Conservation (phyloP, 2,329 filamentous ascomycete species). For the Pleochaeta shiraiana region DNA sequence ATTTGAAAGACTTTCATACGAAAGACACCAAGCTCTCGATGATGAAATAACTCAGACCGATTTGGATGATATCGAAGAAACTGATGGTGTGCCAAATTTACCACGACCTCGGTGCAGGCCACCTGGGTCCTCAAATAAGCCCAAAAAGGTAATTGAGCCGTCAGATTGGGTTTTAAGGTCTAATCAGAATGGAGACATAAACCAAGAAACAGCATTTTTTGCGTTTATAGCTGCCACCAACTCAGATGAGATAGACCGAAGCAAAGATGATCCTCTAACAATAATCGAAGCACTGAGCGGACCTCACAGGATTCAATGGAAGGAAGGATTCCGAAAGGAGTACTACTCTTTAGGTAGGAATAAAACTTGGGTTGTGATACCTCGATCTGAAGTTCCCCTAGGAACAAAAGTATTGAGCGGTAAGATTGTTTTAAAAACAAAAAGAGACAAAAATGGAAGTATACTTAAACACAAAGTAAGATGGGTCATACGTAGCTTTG, state of each 20-base stretch:
- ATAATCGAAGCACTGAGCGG: not conserved
- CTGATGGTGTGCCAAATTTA: not conserved
- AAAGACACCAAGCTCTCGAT: not conserved
- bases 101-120: not conserved
- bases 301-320: not conserved
- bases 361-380: not conserved
- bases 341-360: not conserved
- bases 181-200: not conserved
- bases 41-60: not conserved
- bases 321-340: not conserved
- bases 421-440: not conserved
- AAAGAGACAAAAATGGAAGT: constrained; percentile 1
- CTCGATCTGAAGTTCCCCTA: not conserved
- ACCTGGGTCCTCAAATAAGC: not conserved
- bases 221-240: not conserved
- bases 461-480: not conserved
- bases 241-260: not conserved
- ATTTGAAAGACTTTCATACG: not conserved
- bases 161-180: not conserved
- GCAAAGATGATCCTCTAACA: not conserved
- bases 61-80: not conserved
- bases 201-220: not conserved
- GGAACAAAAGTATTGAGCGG: not conserved
- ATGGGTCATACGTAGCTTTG: not conserved
- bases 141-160: not conserved